Evolutionary conservation across 768 basidiomycete genomes (phyloP), one percentile per base, ranked within the genome.

Genomic region (Pilatotrama ljubarskyi): DNA sequence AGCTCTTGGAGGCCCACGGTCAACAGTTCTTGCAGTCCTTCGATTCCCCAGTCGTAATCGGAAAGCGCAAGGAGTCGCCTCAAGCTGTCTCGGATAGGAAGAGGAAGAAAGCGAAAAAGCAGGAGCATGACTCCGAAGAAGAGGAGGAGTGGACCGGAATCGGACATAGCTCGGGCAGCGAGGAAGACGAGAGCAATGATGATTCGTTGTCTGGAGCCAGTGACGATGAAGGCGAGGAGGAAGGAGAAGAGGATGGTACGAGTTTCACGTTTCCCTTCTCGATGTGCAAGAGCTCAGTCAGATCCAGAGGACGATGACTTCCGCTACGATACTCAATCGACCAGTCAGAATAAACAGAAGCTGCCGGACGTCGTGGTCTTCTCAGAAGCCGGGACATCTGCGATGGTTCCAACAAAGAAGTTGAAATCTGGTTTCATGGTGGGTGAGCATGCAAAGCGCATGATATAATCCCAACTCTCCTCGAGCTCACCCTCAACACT

Each of bases 401-500:
- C 55, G 1, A 32, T 42, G 13, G 38, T 63, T 6, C 46, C 49
- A 14, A 53, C 49, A 14, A 53, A 55, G 47, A 63, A 82, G 46
- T 81, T 76, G 72, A 90, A 82, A 68, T 79, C 86, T 26, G 51
- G 56, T 0, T 93, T 93, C 69, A 92, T 93, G 91, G 91, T 91
- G 67, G 56, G 76, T 69, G 51, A 44, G 56, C 64, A 46, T 57
- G 32, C 13, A 22, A 44, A 25, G 14, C 26, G 37, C 25, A 26
- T 32, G 6, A 29, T 42, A 36, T 1, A n/a, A 22, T 41, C 22
- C 47, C 15, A 29, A 6, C 22, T 52, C 11, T 18, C 46, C 1
- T n/a, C 36, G 47, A 51, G 15, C 17, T 18, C 24, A 22, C 35
- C 51, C 7, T 50, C 20, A 5, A 35, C n/a, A 37, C 20, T 59